Base-by-base conservation (phyloP, 2,329 filamentous ascomycete species). In the Daldinia sp. region DNA sequence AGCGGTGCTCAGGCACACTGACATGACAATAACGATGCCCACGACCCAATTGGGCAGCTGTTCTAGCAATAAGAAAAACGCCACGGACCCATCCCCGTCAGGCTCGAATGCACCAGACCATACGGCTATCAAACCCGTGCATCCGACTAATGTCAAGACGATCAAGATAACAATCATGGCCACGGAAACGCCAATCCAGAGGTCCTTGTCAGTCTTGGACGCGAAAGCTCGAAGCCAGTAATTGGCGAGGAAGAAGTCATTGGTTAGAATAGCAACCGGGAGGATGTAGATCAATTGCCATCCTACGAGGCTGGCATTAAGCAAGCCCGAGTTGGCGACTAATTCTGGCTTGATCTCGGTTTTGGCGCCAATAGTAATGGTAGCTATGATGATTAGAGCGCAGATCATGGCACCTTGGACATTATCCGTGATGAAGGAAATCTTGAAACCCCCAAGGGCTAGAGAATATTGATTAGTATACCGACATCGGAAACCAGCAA, bases 281-380 rank as follows among this genome's bases (percentile, higher is more conserved):
- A 95, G 83, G 68, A 95, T 94, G 79, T 94, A 95, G 32, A 95
- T 80, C 11, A 95, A 85, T 77, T 95, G 92, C 91, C 92, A 95
- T 57, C 92, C 92, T 1, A 95, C 82, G 1, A 93, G 82, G 58
- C 80, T 90, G 4, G 88, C 71, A 43, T 92, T 81, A n/a, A 90
- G 85, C 23, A 92, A 83, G 7, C 87, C 87, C 0, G 91, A 93
- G 4, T 85, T 79, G 1, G 86, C 85, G 70, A 95, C 87, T 10
- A 92, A 81, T 34, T 83, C 83, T 27, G 82, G 85, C 72, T 94
- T 85, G 67, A 95, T 90, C 27, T 92, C 79, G 4, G 89, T 90
- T 77, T 92, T 87, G 35, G 86, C 89, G 34, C 91, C 92, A 51
- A 95, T 86, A n/a, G 90, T 86, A 72, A 94, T 90, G 58, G 90